Percentiles rank a stretch among this genome's conserved stretches.
Conservation (phyloP, 2,329 filamentous ascomycete species). For the Capronia americana region DNA sequence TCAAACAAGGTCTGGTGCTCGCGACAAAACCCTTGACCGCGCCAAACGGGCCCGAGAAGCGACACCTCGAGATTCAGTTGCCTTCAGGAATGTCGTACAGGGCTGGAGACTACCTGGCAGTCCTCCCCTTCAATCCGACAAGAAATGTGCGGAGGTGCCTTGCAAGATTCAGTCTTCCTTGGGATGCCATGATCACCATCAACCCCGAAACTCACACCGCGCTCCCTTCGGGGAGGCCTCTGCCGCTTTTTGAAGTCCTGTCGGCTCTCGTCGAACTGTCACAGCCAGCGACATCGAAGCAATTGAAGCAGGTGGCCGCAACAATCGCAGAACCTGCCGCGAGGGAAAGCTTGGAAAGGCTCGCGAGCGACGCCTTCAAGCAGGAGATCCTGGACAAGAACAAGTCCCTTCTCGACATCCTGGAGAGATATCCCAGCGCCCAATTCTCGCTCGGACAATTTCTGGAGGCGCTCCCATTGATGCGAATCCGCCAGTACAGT, state of each 20-base stretch:
- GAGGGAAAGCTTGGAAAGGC: slow-evolving; percentile 8
- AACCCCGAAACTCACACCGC: slow-evolving; percentile 57
- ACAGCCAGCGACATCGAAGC: slow-evolving; percentile 72
- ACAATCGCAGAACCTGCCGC: slow-evolving; percentile 4
- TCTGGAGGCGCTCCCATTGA: slow-evolving; percentile 74
- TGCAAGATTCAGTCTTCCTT: slow-evolving; percentile 67
- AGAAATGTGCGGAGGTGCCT: slow-evolving; percentile 68
- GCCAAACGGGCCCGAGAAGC: slow-evolving; percentile 62
- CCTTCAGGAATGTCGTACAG: slow-evolving; percentile 70
- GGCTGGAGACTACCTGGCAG: slow-evolving; percentile 76
- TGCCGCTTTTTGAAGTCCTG: slow-evolving; percentile 70
- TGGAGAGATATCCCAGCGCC: slow-evolving; percentile 67
- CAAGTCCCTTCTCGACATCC: slow-evolving; percentile 64
- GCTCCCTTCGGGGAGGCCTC: slow-evolving; percentile 61
- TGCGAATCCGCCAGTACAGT: slow-evolving; percentile 77
- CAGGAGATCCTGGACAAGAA: slow-evolving; percentile 20
- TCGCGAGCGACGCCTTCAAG: slow-evolving; percentile 5
- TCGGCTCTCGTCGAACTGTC: slow-evolving; percentile 74
- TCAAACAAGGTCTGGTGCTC: slow-evolving; percentile 65
- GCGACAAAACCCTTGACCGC: slow-evolving; percentile 60
- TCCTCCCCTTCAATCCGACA: slow-evolving; percentile 72
- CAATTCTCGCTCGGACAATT: slow-evolving; percentile 70
- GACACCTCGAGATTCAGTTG: slow-evolving; percentile 70
- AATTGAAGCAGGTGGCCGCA: slow-evolving; percentile 25
- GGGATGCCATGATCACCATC: slow-evolving; percentile 72